These are phyloP conservation scores for Blastomyces emzantsi DNA, from an alignment of 2,329 filamentous ascomycete genomes.

Conservation along the genomic window DNA sequence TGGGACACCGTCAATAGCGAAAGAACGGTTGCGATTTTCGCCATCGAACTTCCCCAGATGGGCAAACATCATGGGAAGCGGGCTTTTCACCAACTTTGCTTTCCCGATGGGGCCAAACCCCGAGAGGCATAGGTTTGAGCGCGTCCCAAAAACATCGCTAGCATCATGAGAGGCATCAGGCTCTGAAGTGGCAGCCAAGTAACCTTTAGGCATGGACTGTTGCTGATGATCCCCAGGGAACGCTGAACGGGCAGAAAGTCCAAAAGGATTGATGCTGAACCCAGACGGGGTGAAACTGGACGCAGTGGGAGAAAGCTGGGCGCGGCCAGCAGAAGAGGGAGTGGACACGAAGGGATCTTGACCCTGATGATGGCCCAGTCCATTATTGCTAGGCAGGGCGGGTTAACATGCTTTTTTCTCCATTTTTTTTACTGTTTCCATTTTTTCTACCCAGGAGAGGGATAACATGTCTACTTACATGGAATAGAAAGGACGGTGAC, in stretches of 20 bases:
- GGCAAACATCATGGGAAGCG: constrained; percentile 13
- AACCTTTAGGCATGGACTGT: constrained; percentile 13
- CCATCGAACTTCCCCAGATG: constrained; percentile 19
- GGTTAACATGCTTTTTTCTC: too few relatives aligned
- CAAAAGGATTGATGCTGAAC: constrained; percentile 10
- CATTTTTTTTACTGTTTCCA: too few relatives aligned
- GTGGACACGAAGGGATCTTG: constrained; percentile 26
- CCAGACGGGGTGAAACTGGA: constrained; percentile 50
- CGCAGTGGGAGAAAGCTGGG: constrained; percentile 54
- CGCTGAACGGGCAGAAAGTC: constrained; percentile 6
- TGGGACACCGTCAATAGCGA: constrained; percentile 28
- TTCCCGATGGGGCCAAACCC: constrained; percentile 21
- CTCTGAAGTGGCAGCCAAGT: constrained; percentile 20
- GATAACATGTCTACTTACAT: constrained; percentile 15
- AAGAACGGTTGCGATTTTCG: constrained; percentile 25
- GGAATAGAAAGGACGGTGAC: constrained; percentile 18
- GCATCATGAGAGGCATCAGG: constrained; percentile 14
- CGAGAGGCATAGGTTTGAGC: constrained; percentile 14
- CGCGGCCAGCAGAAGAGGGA: constrained; percentile 15
- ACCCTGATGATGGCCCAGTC: constrained; percentile 15
- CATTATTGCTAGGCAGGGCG: background rate
- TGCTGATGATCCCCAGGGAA: constrained; percentile 12
- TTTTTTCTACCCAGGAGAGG: background rate
- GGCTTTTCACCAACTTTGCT: constrained; percentile 13
- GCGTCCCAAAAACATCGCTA: constrained; percentile 10